Evolutionary conservation across 495 filamentous ascomycete genomes (phyloP), one percentile per base, ranked within the genome.

Genomic region (Cercophora newfieldiana): DNA sequence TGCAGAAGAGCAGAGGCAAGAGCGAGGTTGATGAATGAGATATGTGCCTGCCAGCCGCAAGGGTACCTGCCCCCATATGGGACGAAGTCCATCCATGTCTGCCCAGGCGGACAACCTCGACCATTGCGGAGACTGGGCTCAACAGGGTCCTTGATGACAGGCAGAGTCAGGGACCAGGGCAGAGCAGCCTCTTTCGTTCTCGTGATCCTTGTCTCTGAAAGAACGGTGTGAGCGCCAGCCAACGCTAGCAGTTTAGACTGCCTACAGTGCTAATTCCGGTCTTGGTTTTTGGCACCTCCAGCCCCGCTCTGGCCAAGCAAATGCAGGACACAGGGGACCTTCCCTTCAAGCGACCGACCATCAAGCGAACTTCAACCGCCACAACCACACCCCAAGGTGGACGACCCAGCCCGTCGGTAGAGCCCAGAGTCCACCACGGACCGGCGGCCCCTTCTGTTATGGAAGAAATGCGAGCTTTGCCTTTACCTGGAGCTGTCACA

Each of bases 201-300:
- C 49, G 61, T 63, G 61, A 55, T 63, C 61, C 61, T 28, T 63
- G 58, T 30, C 33, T 21, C n/a, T 48, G 49, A 63, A 29, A 63
- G 61, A n/a, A 63, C 61, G 61, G 61, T 63, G 61, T 48, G 50
- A 19, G 37, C 26, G 29, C 25, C 28, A 8, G 58, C 31, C 44
- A 60, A 18, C 31, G 19, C 16, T 44, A 47, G 58, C 37, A 44
- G 37, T 44, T 44, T 44, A 44, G 37, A 44, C 37, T 16, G 37
- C 37, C 10, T 44, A 26, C 21, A 24, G 59, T 50, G 24, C 19
- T 62, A 62, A 62, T 49, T 31, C 59, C 37, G 47, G 59, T 31
- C 19, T 30, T n/a, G 28, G 37, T 29, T 49, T 29, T 62, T 26
- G 47, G 28, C 33, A 62, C 30, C 28, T 29, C 44, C 37, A 62